Conservation (phyloP, 1,284 basidiomycete genomes). For the Pascua sp. region DNA sequence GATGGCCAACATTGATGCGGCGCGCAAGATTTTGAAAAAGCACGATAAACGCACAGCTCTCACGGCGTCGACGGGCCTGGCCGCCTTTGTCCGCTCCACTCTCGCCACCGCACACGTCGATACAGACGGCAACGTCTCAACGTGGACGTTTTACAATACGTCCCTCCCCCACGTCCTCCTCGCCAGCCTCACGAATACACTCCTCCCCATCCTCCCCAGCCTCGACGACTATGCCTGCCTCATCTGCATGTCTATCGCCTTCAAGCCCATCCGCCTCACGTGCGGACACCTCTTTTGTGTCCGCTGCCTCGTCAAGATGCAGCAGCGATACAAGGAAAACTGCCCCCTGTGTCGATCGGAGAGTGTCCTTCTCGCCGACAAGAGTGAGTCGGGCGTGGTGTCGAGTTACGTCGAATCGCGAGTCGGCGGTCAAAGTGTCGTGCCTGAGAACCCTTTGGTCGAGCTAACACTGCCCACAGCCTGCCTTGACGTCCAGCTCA, state of each 20-base stretch:
- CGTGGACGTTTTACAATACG: constrained; percentile 52
- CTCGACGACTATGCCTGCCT: constrained; percentile 65
- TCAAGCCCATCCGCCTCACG: constrained; percentile 77
- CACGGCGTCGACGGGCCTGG: constrained; percentile 52
- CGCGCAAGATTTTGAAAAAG: constrained; percentile 88
- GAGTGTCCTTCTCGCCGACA: constrained; percentile 70
- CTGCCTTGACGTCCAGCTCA: constrained; percentile 40
- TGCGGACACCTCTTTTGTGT: constrained; percentile 94
- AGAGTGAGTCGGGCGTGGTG: constrained; percentile 56
- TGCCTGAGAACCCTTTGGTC: too few relatives aligned
- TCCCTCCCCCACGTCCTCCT: constrained; percentile 75
- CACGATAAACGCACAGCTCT: constrained; percentile 74
- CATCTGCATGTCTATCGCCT: constrained; percentile 78
- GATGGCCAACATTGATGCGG: constrained; percentile 81
- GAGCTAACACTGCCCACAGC: constrained; percentile 11
- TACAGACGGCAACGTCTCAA: constrained; percentile 39
- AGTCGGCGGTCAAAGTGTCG: too few relatives aligned
- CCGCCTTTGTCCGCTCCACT: constrained; percentile 46
- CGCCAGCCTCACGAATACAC: constrained; percentile 75
- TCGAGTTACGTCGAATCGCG: too few relatives aligned
- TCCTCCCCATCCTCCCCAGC: constrained; percentile 62
- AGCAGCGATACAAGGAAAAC: constrained; percentile 70
- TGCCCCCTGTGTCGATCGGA: constrained; percentile 84
- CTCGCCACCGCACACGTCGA: constrained; percentile 34
- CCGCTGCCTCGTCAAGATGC: constrained; percentile 88